Evolutionary conservation across 2,329 filamentous ascomycete genomes (phyloP).

Genomic region (Ophiostoma perfectum): DNA sequence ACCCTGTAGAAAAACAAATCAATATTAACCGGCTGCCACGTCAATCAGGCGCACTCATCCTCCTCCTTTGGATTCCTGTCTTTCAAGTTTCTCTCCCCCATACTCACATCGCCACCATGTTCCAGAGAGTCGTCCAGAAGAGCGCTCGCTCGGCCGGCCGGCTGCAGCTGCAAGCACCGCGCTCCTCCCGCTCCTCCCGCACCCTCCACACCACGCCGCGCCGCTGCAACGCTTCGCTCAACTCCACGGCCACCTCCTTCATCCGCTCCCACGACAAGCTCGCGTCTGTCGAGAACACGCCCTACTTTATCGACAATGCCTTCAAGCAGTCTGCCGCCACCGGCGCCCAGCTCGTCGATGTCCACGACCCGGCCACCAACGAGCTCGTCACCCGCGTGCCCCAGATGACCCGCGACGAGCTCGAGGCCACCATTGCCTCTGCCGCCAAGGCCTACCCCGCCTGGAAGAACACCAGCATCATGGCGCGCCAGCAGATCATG

Average conservation of each 20-base stretch:
- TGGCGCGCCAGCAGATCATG: slow-evolving; percentile 76
- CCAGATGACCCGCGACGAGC: slow-evolving; percentile 71
- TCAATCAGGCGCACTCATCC: not conserved
- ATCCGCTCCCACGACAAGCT: slow-evolving; percentile 19
- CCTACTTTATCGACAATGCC: slow-evolving; percentile 67
- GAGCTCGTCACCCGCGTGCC: slow-evolving; percentile 77
- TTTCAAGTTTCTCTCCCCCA: not conserved
- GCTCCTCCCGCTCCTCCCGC: slow-evolving; percentile 5
- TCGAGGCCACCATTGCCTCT: slow-evolving; percentile 68
- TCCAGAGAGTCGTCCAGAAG: slow-evolving; percentile 6
- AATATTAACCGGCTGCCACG: not conserved
- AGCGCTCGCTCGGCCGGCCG: slow-evolving; percentile 7
- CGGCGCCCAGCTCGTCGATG: slow-evolving; percentile 67
- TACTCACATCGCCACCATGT: not conserved
- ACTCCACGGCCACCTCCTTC: slow-evolving; percentile 15
- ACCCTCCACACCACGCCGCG: slow-evolving; percentile 10
- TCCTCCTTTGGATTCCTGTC: not conserved
- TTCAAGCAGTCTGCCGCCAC: slow-evolving; percentile 62
- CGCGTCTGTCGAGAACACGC: slow-evolving; percentile 13
- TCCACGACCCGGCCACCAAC: slow-evolving; percentile 79
- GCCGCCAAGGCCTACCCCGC: slow-evolving; percentile 68
- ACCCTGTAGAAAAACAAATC: not conserved
- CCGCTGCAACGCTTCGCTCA: slow-evolving; percentile 11
- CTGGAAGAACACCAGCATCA: slow-evolving; percentile 67
- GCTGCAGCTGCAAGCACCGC: not conserved